Conservation (phyloP, 345 rosid species). For the Microcos paniculata region DNA sequence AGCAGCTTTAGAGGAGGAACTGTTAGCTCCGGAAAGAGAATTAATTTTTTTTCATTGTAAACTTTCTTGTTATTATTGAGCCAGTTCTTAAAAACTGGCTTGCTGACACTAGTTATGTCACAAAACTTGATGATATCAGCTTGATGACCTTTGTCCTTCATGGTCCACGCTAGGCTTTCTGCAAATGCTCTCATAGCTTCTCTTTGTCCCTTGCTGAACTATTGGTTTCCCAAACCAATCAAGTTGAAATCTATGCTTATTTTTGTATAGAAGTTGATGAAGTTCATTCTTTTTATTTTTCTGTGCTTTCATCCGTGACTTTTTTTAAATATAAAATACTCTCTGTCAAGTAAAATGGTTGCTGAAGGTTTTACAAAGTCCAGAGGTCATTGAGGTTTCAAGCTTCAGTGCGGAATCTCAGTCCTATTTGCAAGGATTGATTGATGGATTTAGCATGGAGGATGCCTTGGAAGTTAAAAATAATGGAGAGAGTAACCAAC, state of each 20-base stretch:
- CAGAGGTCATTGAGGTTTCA: constrained; percentile 77
- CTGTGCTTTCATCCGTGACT: not conserved
- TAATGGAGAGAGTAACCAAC: constrained; percentile 80
- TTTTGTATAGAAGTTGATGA: not conserved
- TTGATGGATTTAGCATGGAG: constrained; percentile 60
- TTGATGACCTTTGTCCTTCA: no score
- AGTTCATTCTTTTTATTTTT: not conserved
- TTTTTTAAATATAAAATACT: constrained; percentile 6
- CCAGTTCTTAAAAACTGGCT: no score
- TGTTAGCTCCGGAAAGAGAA: no score
- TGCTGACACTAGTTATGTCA: no score
- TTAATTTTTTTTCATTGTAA: no score
- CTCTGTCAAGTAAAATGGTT: constrained; percentile 74
- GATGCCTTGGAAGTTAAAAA: constrained; percentile 80
- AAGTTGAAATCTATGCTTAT: not conserved
- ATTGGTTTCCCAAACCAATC: no score
- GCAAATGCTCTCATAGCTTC: no score
- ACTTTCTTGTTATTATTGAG: no score
- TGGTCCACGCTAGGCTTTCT: no score
- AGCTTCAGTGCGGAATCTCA: constrained; percentile 67
- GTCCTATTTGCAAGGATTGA: constrained; percentile 56
- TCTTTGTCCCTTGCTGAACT: no score
- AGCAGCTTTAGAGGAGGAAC: no score
- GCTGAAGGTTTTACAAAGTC: constrained; percentile 75
- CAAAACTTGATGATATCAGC: no score